phyloP scores from a whole-genome alignment of 345 rosid species.

The Populus euphratica region DNA sequence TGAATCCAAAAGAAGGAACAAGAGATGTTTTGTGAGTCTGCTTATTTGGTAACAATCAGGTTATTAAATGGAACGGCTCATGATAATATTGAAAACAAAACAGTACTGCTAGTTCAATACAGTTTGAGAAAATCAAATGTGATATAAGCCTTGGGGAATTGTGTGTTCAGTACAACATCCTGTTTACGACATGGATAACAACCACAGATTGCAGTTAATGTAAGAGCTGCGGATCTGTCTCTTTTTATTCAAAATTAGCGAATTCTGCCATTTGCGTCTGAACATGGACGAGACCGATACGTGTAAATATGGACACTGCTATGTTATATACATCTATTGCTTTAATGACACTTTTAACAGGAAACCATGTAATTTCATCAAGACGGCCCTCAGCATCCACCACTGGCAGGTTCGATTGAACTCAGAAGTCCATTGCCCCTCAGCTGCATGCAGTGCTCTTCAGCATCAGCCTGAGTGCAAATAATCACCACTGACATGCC shows the following conservation, averaged over 20 bases:
- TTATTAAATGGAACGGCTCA: neutral
- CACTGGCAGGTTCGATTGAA: constrained; percentile 88
- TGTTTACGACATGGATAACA: neutral
- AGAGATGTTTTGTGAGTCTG: neutral
- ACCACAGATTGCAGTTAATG: neutral
- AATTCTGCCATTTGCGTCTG: constrained; percentile 17
- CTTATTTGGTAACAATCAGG: neutral
- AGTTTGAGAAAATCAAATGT: neutral
- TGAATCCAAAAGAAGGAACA: neutral
- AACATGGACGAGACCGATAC: constrained; percentile 9
- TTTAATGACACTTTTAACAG: constrained; percentile 5
- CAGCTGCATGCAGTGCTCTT: constrained; percentile 91
- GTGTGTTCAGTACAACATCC: neutral
- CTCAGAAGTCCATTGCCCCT: constrained; percentile 92
- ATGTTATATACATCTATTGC: constrained; percentile 31
- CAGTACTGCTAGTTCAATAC: neutral
- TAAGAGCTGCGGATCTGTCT: neutral
- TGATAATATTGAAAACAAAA: neutral
- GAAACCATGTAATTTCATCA: neutral
- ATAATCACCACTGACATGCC: constrained; percentile 86
- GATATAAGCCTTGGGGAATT: neutral
- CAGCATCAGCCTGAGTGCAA: constrained; percentile 90
- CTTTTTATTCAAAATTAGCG: constrained; percentile 31
- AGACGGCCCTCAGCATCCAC: constrained; percentile 58
- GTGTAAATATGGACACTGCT: constrained; percentile 15